Conservation (phyloP, 2,329 filamentous ascomycete genomes). For the Didymella pinodella region DNA sequence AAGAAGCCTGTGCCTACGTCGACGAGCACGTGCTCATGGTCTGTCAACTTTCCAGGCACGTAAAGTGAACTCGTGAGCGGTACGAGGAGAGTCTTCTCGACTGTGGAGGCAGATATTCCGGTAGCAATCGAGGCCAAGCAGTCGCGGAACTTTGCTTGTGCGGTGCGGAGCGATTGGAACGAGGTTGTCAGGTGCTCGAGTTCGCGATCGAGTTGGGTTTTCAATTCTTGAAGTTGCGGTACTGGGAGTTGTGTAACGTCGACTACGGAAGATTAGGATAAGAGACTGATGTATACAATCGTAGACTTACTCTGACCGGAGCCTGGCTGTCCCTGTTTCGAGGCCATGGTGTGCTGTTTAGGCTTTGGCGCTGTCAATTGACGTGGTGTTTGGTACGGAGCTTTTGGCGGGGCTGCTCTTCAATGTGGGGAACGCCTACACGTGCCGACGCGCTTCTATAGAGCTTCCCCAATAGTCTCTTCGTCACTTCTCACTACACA, state of each 20-base stretch:
- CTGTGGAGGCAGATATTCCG: conserved; percentile 57
- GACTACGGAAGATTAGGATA: conserved; percentile 49
- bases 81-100: conserved; percentile 75
- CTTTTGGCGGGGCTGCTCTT: conserved; percentile 34
- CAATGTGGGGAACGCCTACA: conserved; percentile 28
- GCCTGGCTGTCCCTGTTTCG: conserved; percentile 39
- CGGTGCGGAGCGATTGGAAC: conserved; percentile 86
- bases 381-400: conserved; percentile 25
- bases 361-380: conserved; percentile 14
- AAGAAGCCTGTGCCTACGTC: conserved; percentile 95
- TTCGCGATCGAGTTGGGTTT: conserved; percentile 95
- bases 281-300: neutral
- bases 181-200: conserved; percentile 92
- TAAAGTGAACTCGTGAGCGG: conserved; percentile 95
- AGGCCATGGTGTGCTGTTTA: conserved; percentile 29
- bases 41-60: conserved; percentile 79
- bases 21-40: conserved; percentile 64
- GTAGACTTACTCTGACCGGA: conserved; percentile 40
- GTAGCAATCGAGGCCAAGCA: conserved; percentile 79
- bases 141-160: conserved; percentile 90
- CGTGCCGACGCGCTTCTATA: conserved; percentile 32
- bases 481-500: conserved; percentile 9
- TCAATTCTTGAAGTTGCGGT: conserved; percentile 87
- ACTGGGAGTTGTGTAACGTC: conserved; percentile 80
- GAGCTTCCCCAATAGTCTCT: conserved; percentile 8